Evolutionary conservation across 768 basidiomycete genomes (phyloP), one percentile per base, ranked within the genome.

Genomic region (Mycena galericulata): DNA sequence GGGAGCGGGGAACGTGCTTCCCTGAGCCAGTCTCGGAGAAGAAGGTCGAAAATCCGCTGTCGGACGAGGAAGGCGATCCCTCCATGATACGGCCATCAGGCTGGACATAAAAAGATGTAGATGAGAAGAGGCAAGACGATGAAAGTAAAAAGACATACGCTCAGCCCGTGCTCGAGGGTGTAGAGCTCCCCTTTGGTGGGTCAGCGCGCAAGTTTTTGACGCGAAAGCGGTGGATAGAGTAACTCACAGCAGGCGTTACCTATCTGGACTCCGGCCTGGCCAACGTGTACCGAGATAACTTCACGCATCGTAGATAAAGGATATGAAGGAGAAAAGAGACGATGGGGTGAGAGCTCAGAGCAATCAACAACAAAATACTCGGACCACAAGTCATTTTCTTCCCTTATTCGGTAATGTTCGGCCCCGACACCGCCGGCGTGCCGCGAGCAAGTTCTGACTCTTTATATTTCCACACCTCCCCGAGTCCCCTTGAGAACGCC

Each of bases 271-370:
- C 96, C 96, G 79, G 97, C 97, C 86, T 99, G 97, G 72, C 97
- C 97, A 76, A 98, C 95, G 78, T 98, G 95, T 73, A 98, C 84
- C 78, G 95, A 97, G 83, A 98, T 97, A 78, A 98, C 95, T 91
- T 94, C 93, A 82, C 93, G 91, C 93, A 94, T 94, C 40, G 57
- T 70, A 27, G 57, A 68, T 36, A 34, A 54, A 38, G 34, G 24
- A 34, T 40, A 62, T 38, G 65, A 46, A 26, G 64, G 49, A 67
- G 61, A 53, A 51, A 58, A 55, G 50, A 47, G 30, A 34, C 18
- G 51, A 56, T 36, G 60, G 24, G 56, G 40, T 53, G 30, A 68
- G 38, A 46, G 50, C 47, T 38, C 34, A 43, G 51, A 54, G 53
- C 32, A 54, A 53, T 54, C 38, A 47, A 61, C 57, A 51, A 45